Evolutionary conservation across 192 early-diverging fungal species (phyloP).

Genomic region (Backusella mclennaniae): DNA sequence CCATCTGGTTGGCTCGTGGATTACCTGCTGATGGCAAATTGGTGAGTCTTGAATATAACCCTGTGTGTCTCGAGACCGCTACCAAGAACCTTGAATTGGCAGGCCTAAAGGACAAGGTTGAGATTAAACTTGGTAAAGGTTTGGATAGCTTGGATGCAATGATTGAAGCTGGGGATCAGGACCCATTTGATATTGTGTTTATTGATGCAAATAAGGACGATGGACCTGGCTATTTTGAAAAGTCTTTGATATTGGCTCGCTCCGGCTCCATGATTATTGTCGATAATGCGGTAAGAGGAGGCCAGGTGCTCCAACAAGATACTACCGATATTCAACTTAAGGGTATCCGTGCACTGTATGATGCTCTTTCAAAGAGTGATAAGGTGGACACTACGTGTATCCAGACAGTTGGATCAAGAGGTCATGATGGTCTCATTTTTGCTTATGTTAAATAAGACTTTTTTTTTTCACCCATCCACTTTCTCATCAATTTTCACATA

Average conservation of each 20-base stretch:
- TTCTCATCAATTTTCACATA: neutral
- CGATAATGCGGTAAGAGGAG: neutral
- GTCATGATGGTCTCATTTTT: neutral
- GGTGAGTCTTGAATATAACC: neutral
- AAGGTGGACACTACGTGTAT: neutral
- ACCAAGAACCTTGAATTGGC: neutral
- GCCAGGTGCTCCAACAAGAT: neutral
- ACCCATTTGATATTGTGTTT: constrained; percentile 1
- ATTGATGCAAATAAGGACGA: constrained; percentile 1
- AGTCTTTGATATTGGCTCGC: neutral
- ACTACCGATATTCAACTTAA: neutral
- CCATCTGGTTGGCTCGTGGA: neutral
- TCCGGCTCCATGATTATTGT: neutral
- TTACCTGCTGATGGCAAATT: neutral
- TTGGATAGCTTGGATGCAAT: neutral
- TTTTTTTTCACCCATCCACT: neutral
- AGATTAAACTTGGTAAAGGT: neutral
- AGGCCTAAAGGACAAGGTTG: neutral
- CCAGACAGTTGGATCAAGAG: neutral
- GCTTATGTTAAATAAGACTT: neutral
- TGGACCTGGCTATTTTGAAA: neutral
- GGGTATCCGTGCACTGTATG: neutral
- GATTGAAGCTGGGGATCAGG: neutral
- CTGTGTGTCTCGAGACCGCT: neutral
- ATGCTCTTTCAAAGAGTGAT: neutral